Evolutionary conservation across 2,329 filamentous ascomycete species (phyloP), one percentile per base, ranked within the genome.

Genomic region (Chaetoscypha palmicola): DNA sequence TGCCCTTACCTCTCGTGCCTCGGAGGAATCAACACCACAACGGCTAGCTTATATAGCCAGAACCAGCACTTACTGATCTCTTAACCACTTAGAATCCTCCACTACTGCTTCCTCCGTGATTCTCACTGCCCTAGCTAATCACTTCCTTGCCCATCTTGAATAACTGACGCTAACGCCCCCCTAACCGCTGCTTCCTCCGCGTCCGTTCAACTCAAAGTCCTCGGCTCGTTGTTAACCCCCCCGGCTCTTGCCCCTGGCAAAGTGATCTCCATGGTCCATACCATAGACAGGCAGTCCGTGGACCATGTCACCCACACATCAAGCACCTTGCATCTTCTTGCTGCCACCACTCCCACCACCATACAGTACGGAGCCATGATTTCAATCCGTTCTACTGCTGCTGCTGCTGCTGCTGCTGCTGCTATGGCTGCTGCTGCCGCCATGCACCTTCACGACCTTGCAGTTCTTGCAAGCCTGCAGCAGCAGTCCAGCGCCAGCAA

Each of bases 231-330:
- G 3, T 20, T n/a, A n/a, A 21, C 38, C 40, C 33, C 20, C 22
- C 7, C 23, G 3, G 20, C 21, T 12, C 34, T 37, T 19, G 20
- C 4, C 48, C 51, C 50, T 39, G 48, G 50, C 42, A 55, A 54
- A 49, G 30, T 55, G 53, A 55, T 55, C 53, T 47, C 46, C 51
- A 52, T 47, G 35, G 5, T 16, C 32, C 32, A n/a, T 34, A 34
- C 32, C 16, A 34, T 10, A 9, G 32, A 34, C 32, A 34, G 32
- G 32, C 32, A 34, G n/a, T 43, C 37, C 28, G 32, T 34, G 32
- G 32, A 19, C 32, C 32, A 34, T 17, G 32, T 17, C 32, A 9
- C 32, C 32, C 5, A 17, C 32, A 10, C 32, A 2, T 16, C 32
- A 17, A 34, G 16, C 10, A 33, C 14, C 9, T 5, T 33, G 30